Base-by-base conservation (phyloP, 495 filamentous ascomycete genomes). In the Durotheca rogersii region DNA sequence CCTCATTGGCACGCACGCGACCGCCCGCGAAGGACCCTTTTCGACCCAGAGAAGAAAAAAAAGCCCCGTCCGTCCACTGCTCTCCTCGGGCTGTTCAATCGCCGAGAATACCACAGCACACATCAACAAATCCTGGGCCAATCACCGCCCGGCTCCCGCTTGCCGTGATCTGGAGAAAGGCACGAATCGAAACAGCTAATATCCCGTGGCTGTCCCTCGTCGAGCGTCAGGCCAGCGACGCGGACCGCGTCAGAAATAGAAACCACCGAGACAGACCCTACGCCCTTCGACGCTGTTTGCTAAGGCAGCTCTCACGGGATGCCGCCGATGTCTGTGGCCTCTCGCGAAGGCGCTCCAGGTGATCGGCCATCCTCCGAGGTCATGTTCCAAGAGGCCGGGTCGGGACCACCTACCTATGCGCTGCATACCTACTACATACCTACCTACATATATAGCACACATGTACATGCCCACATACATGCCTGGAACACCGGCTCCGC, bases 81-180 rank as follows among this genome's bases (percentile, higher is more conserved):
- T 19, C 45, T 51, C 9, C 9, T 54, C 56, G 56, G 56, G 40
- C 54, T 32, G 56, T 54, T 54, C 56, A 48, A 54, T 59, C 33
- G 50, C 56, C 56, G 56, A 53, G 29, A 51, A 54, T 50, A 45
- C 37, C 20, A 51, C 45, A 46, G 16, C 45, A 17, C 31, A 54
- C 38, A 45, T 50, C 34, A 29, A 47, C 10, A 18, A 18, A n/a
- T 15, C 29, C 40, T 29, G 37, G 36, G 36, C 56, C 56, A 59
- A 59, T 59, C 56, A 59, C 35, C 49, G 18, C 35, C 49, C 35
- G 50, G 35, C 44, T 17, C 35, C 44, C 12, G 19, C 45, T 44
- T 50, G 19, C 14, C 34, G 18, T 40, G 43, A 18, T 23, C 46
- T 44, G 12, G 36, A 42, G n/a, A 25, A 42, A 14, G 15, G 36